Conservation (phyloP, 1,284 basidiomycete genomes). For the Apiotrichum siamense region DNA sequence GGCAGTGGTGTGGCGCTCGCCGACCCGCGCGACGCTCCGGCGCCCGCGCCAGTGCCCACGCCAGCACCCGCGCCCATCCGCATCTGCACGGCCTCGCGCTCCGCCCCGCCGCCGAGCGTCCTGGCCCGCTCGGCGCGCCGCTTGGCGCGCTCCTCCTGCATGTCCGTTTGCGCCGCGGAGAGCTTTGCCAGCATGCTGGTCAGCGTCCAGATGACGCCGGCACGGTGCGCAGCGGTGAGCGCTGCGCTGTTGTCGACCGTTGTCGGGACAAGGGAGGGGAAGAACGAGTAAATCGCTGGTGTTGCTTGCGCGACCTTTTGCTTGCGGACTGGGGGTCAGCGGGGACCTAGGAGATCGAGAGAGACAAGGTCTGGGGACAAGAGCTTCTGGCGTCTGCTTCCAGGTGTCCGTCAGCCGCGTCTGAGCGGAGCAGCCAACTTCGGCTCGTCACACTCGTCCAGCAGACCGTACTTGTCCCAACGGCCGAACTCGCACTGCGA, state of each 20-base stretch:
- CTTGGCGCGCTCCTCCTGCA: constrained; percentile 51
- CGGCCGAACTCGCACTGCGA: constrained; percentile 1
- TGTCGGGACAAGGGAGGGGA: constrained; percentile 43
- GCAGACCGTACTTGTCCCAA: too few relatives aligned
- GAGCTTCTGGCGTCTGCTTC: too few relatives aligned
- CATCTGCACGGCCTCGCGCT: constrained; percentile 25
- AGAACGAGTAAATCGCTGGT: constrained; percentile 30
- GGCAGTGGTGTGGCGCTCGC: too few relatives aligned
- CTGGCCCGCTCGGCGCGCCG: constrained; percentile 40
- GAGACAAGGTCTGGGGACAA: too few relatives aligned
- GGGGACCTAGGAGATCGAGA: too few relatives aligned
- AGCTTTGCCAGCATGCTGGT: constrained; percentile 49
- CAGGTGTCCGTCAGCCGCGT: too few relatives aligned
- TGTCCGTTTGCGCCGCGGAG: constrained; percentile 45
- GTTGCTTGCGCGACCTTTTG: constrained; percentile 15
- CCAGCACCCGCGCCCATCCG: too few relatives aligned
- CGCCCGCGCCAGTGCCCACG: not conserved
- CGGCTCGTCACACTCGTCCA: too few relatives aligned
- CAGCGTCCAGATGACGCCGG: constrained; percentile 51
- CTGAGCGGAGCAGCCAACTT: too few relatives aligned
- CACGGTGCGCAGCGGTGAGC: constrained; percentile 50
- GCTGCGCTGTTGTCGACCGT: constrained; percentile 9
- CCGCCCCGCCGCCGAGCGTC: constrained; percentile 38
- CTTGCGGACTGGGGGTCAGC: constrained; percentile 31
- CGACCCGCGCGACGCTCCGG: too few relatives aligned